Percentiles rank a stretch among this genome's conserved stretches.
Evolutionary conservation across 2,329 filamentous ascomycete genomes (phyloP).

Genomic region (Xylaria sp.): DNA sequence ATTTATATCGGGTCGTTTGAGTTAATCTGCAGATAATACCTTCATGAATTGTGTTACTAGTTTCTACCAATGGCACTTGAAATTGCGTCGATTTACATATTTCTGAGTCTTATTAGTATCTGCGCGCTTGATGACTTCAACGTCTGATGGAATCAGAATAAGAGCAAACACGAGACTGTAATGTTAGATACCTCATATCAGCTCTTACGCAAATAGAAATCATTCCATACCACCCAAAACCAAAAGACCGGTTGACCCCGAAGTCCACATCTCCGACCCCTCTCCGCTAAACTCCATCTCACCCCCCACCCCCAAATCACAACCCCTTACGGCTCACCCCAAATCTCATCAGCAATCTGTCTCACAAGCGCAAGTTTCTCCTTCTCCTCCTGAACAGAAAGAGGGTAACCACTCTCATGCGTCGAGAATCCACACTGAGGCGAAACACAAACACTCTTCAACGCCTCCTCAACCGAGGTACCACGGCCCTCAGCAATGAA

Average conservation of each 20-base stretch:
- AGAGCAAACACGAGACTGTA: too few relatives aligned
- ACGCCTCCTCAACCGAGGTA: constrained; percentile 59
- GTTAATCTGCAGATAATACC: too few relatives aligned
- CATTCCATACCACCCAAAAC: too few relatives aligned
- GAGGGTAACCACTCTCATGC: constrained; percentile 66
- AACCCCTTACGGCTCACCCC: constrained; percentile 43
- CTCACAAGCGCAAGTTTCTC: constrained; percentile 67
- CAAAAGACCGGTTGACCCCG: too few relatives aligned
- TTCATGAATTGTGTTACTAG: too few relatives aligned
- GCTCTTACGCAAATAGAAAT: too few relatives aligned
- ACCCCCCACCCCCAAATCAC: not conserved
- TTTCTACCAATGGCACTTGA: too few relatives aligned
- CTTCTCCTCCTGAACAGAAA: constrained; percentile 65
- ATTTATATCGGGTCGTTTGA: not conserved
- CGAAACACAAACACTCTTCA: constrained; percentile 62
- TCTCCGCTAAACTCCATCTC: not conserved
- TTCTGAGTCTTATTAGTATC: too few relatives aligned
- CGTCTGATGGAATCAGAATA: too few relatives aligned
- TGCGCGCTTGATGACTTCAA: too few relatives aligned
- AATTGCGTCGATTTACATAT: too few relatives aligned
- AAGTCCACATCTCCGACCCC: not conserved
- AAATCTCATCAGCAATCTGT: constrained; percentile 67
- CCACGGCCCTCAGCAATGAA: constrained; percentile 64
- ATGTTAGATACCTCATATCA: too few relatives aligned
- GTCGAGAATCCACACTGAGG: constrained; percentile 72